These are phyloP conservation scores for Mycena floridula DNA, from an alignment of 768 basidiomycete species.

Conservation along the genomic window DNA sequence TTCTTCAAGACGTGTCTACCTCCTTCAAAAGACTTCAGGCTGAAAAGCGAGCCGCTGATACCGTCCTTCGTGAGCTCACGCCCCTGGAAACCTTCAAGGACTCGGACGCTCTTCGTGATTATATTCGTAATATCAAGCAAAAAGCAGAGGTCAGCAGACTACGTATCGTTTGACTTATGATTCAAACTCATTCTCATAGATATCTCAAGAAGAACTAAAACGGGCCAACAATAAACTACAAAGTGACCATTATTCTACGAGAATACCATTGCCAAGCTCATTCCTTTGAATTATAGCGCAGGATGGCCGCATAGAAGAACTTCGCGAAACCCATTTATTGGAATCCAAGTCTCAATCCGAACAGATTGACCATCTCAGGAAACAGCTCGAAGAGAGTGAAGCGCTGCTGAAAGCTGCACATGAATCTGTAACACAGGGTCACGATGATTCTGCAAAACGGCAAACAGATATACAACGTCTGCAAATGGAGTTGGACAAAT, in stretches of 20 bases:
- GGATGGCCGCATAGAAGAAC: slow-evolving; percentile 77
- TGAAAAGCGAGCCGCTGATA: slow-evolving; percentile 65
- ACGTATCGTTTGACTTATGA: not conserved
- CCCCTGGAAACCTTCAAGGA: slow-evolving; percentile 65
- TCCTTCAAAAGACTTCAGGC: slow-evolving; percentile 74
- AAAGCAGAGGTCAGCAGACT: slow-evolving; percentile 59
- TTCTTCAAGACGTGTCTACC: slow-evolving; percentile 60
- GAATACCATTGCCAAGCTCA: not conserved
- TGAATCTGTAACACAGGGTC: slow-evolving; percentile 36
- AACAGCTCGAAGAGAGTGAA: slow-evolving; percentile 67
- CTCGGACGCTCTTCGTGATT: slow-evolving; percentile 61
- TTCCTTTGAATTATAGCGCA: slow-evolving; percentile 47
- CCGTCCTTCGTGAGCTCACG: slow-evolving; percentile 62
- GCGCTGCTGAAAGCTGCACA: slow-evolving; percentile 59
- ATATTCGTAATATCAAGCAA: slow-evolving; percentile 56
- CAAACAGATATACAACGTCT: slow-evolving; percentile 53
- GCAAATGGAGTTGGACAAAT: slow-evolving; percentile 55
- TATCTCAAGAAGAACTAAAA: slow-evolving; percentile 73
- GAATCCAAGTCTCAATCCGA: slow-evolving; percentile 77
- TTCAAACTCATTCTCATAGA: slow-evolving; percentile 27
- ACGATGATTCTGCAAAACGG: slow-evolving; percentile 43
- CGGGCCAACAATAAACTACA: slow-evolving; percentile 66
- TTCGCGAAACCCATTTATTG: slow-evolving; percentile 76
- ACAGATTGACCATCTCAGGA: slow-evolving; percentile 63
- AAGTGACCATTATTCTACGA: slow-evolving; percentile 47